Evolutionary conservation across 257 asterid genomes (phyloP).

Genomic region (Solanum habrochaites): DNA sequence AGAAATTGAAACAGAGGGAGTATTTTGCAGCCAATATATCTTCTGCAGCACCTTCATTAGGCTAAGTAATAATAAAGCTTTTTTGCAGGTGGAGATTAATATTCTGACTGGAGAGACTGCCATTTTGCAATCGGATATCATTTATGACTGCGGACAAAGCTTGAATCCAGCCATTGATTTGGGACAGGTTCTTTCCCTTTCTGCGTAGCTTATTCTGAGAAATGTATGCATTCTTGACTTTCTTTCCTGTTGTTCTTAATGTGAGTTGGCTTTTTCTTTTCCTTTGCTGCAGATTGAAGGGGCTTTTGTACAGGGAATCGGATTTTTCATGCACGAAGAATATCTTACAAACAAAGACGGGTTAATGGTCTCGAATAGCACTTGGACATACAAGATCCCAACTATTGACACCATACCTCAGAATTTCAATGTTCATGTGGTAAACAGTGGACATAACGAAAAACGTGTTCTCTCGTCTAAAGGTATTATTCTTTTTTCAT

Average conservation of each 20-base stretch:
- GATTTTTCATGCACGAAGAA: slow-evolving; percentile 82
- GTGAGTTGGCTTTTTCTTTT: not conserved
- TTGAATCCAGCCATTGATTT: slow-evolving; percentile 69
- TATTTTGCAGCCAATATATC: too few species aligned
- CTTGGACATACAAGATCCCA: slow-evolving; percentile 81
- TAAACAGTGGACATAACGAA: slow-evolving; percentile 52
- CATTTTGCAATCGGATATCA: slow-evolving; percentile 42
- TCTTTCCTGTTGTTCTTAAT: not conserved
- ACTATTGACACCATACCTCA: slow-evolving; percentile 60
- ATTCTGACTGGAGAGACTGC: slow-evolving; percentile 14
- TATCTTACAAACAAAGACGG: slow-evolving; percentile 46
- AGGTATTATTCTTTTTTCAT: slow-evolving; percentile 19
- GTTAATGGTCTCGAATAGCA: slow-evolving; percentile 34
- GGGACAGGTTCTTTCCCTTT: slow-evolving; percentile 53
- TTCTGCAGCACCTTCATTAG: too few species aligned
- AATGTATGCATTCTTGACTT: not conserved
- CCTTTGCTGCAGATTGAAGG: slow-evolving; percentile 57
- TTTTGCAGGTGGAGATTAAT: too few species aligned
- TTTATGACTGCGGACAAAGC: slow-evolving; percentile 79
- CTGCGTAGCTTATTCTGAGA: not conserved
- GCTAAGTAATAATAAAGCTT: too few species aligned
- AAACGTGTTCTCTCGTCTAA: slow-evolving; percentile 72
- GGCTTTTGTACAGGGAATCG: slow-evolving; percentile 75
- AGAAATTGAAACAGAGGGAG: too few species aligned
- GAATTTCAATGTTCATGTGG: slow-evolving; percentile 47